Base-by-base conservation (phyloP, 176 grass and related monocot species). In the Avena sativa region DNA sequence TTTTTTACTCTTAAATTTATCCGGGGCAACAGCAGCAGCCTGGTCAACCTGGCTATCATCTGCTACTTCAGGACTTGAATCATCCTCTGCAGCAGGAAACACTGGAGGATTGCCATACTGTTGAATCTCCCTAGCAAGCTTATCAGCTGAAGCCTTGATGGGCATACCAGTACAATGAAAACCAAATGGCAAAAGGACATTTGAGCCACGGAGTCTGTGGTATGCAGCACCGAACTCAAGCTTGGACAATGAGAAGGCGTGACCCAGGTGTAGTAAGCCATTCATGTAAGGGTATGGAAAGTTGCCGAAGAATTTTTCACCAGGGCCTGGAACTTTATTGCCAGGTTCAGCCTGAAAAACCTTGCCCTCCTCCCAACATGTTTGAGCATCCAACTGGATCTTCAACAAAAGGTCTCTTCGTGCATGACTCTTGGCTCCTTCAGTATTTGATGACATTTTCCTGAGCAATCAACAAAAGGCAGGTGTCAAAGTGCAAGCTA, bases 231-330 rank as follows among this genome's bases (percentile, higher is more conserved):
- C 94, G 25, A 96, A 96, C 79, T 96, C 94, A 32, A 96, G 91
- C 79, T 96, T 93, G 58, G 94, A 96, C 53, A 96, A 8, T 21
- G 91, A 74, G 81, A 96, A 96, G 25, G 82, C 94, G 68, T 96
- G 91, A 28, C 94, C 94, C 82, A 93, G 43, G 80, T 96, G 94
- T 11, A 96, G 74, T 40, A 93, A 65, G 4, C 94, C 94, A 75
- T 96, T 96, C 91, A 96, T 96, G 94, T 96, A 96, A 32, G 94
- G 91, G 74, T 96, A 96, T 2, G 94, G 85, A 30, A 96, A 96
- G 61, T 93, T 96, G 25, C 94, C 91, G 50, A 96, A 93, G 79
- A 96, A 93, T 53, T 96, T 96, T 71, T 92, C 91, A 12, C 91
- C 91, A 32, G 66, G 78, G 9, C 84, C 81, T 14, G 85, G 82